These are phyloP conservation scores for Geotrichum armillariae DNA, from an alignment of 1,139 yeast genomes.

Conservation along the genomic window DNA sequence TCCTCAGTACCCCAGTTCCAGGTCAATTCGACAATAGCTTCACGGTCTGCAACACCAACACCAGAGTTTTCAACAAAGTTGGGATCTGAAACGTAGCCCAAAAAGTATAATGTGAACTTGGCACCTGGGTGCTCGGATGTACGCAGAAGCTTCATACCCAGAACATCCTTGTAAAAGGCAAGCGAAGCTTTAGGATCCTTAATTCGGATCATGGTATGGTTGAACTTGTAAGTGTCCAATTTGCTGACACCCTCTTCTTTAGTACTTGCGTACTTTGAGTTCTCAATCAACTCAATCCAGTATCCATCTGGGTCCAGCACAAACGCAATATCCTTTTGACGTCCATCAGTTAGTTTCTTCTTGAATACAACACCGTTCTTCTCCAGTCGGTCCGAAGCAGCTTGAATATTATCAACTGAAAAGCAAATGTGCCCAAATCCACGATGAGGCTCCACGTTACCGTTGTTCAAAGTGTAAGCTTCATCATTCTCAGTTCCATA, in stretches of 20 bases:
- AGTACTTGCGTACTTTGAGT: slow-evolving; percentile 44
- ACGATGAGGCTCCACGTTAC: slow-evolving; percentile 78
- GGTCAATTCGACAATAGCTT: slow-evolving; percentile 82
- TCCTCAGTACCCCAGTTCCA: slow-evolving; percentile 94
- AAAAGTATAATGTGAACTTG: slow-evolving; percentile 79
- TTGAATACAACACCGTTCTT: slow-evolving; percentile 67
- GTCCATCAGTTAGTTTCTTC: slow-evolving; percentile 83
- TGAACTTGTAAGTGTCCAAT: slow-evolving; percentile 56
- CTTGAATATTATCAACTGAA: slow-evolving; percentile 76
- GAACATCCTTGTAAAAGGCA: slow-evolving; percentile 69
- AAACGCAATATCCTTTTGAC: slow-evolving; percentile 91
- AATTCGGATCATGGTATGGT: slow-evolving; percentile 92
- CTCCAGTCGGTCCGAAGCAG: slow-evolving; percentile 55
- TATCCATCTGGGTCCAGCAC: slow-evolving; percentile 94
- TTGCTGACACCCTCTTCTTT: slow-evolving; percentile 31
- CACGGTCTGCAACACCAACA: slow-evolving; percentile 42
- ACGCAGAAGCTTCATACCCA: slow-evolving; percentile 76
- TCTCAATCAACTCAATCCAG: slow-evolving; percentile 89
- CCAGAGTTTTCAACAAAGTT: slow-evolving; percentile 36
- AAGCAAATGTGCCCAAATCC: slow-evolving; percentile 96
- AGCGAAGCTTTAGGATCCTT: slow-evolving; percentile 79
- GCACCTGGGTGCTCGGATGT: slow-evolving; percentile 62
- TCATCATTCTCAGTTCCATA: slow-evolving; percentile 70
- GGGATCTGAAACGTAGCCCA: slow-evolving; percentile 57
- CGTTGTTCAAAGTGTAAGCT: slow-evolving; percentile 63